A percentile compares a stretch with the other conserved stretches of the same genome.
Conservation (phyloP, 139 green algal genomes). For the Coelastrella sp. region DNA sequence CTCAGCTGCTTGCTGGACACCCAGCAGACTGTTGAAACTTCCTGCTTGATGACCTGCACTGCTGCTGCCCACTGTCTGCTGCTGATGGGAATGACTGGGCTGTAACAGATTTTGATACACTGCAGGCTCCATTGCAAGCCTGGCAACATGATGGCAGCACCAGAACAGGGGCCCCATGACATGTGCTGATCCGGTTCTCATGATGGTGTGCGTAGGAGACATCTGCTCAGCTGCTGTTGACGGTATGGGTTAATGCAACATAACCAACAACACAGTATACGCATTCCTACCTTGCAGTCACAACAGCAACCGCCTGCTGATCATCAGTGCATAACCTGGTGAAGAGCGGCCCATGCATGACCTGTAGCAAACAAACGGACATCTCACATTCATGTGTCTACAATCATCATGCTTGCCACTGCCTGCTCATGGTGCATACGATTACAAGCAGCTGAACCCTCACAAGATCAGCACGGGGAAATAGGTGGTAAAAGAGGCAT, state of each 20-base stretch:
- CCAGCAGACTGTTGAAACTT: neutral
- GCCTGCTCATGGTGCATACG: neutral
- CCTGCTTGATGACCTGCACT: neutral
- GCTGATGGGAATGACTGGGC: neutral
- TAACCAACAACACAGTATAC: no score
- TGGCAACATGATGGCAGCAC: neutral
- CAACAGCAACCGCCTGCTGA: neutral
- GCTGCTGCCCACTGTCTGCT: neutral
- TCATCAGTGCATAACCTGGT: neutral
- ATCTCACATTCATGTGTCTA: no score
- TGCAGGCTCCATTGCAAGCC: constrained; percentile 30
- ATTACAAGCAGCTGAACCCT: neutral
- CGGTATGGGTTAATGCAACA: no score
- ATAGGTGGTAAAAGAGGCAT: no score
- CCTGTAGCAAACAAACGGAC: no score
- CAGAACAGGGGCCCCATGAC: neutral
- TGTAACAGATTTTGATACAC: neutral
- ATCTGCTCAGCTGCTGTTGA: neutral
- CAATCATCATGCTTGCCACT: neutral
- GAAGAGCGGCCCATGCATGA: no score
- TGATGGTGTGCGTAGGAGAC: neutral
- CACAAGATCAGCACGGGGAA: no score
- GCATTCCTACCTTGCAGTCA: neutral
- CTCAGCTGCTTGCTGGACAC: neutral
- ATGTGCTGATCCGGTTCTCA: neutral